Conservation (phyloP, 192 early-diverging fungal species). For the Coemansia sp. region DNA sequence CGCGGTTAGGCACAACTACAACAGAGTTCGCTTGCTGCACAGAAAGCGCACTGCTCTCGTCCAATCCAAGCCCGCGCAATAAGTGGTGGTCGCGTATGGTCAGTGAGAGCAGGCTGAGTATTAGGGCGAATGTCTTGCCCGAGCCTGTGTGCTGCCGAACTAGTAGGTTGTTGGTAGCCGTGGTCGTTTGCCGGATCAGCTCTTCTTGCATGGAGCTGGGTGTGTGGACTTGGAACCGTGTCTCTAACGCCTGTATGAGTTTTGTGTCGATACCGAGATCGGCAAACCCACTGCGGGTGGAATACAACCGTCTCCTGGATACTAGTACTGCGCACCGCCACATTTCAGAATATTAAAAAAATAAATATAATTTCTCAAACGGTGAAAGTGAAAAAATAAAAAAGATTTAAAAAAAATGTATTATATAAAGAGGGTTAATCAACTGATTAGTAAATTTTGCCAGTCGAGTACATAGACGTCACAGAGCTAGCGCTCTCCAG, state of each 20-base stretch:
- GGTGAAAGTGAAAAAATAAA: neutral
- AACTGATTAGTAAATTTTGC: constrained; percentile 26
- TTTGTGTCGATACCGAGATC: neutral
- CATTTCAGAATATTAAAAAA: neutral
- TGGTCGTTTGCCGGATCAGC: neutral
- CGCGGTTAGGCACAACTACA: constrained; percentile 40
- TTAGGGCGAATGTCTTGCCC: constrained; percentile 31
- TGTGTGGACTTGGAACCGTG: neutral
- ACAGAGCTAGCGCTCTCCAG: constrained; percentile 15
- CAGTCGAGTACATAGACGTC: constrained; percentile 33
- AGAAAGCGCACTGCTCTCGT: neutral
- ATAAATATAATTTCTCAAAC: neutral
- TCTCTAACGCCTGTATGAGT: neutral
- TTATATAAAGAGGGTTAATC: neutral
- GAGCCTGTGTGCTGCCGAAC: constrained; percentile 34
- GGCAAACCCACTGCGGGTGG: neutral
- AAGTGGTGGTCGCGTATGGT: constrained; percentile 12
- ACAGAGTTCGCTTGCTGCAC: constrained; percentile 9
- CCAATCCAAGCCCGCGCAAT: constrained; percentile 2
- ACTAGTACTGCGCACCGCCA: neutral
- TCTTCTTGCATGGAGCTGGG: constrained; percentile 14
- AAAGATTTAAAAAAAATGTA: neutral
- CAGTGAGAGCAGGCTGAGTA: constrained; percentile 12
- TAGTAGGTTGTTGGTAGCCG: neutral
- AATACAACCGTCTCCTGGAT: neutral